A percentile compares a stretch with the other conserved stretches of the same genome.
Conservation (phyloP, 805 yeast genomes). For the Ogataea salicorniae region DNA sequence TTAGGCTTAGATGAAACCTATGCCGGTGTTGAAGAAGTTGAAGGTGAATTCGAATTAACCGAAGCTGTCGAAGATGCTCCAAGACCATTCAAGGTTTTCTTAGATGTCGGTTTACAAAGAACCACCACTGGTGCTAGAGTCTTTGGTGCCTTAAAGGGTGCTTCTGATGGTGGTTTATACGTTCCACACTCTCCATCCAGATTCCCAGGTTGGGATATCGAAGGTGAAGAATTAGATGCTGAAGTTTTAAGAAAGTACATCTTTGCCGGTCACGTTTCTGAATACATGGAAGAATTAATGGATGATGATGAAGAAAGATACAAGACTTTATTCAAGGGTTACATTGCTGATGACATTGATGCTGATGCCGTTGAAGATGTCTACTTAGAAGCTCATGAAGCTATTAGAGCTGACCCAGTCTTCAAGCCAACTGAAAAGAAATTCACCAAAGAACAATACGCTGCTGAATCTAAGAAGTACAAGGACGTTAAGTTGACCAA, state of each 20-base stretch:
- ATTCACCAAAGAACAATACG: slow-evolving; percentile 96
- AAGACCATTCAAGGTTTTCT: slow-evolving; percentile 99
- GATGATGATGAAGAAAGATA: slow-evolving; percentile 99
- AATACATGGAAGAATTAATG: slow-evolving; percentile 99
- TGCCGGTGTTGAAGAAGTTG: slow-evolving; percentile 98
- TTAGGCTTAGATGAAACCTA: slow-evolving; percentile 98
- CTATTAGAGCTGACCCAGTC: slow-evolving; percentile 93
- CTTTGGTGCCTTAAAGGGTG: slow-evolving; percentile 99
- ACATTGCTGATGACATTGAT: slow-evolving; percentile 95
- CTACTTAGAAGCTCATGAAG: slow-evolving; percentile 90
- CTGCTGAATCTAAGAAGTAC: slow-evolving; percentile 94
- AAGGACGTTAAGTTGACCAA: slow-evolving; percentile 80
- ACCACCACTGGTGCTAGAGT: slow-evolving; percentile 99
- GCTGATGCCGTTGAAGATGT: slow-evolving; percentile 95
- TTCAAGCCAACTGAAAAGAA: slow-evolving; percentile 86
- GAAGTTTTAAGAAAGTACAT: slow-evolving; percentile 97
- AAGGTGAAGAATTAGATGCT: slow-evolving; percentile 96
- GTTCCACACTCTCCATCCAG: slow-evolving; percentile 99
- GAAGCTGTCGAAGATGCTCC: slow-evolving; percentile 99
- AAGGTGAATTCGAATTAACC: slow-evolving; percentile 97
- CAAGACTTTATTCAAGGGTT: slow-evolving; percentile 92
- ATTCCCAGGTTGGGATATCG: slow-evolving; percentile 99
- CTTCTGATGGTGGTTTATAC: slow-evolving; percentile 99
- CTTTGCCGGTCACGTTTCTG: slow-evolving; percentile 99
- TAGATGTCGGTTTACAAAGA: slow-evolving; percentile 99